Evolutionary conservation across 1,284 basidiomycete genomes (phyloP).

Genomic region (Ustilago cynodontis): DNA sequence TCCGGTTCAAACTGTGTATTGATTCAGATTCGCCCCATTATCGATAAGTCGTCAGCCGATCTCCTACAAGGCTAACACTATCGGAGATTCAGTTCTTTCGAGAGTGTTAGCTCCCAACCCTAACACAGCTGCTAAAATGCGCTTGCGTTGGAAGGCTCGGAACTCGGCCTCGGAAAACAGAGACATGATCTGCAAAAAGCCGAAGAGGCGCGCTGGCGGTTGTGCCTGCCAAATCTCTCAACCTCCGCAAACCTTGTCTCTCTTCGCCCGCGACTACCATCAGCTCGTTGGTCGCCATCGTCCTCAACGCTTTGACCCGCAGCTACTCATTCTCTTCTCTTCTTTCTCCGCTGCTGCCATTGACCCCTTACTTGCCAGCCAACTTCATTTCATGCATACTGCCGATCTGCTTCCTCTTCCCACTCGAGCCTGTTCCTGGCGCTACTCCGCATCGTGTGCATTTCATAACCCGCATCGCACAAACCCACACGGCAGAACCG

Average conservation of each 20-base stretch:
- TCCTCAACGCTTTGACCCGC: neutral
- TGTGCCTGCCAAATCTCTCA: slow-evolving; percentile 15
- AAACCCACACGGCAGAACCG: no score
- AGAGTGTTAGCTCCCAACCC: no score
- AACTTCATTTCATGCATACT: slow-evolving; percentile 7
- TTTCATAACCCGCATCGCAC: no score
- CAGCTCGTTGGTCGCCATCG: neutral
- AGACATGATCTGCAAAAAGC: slow-evolving; percentile 4
- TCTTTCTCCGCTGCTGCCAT: slow-evolving; percentile 4
- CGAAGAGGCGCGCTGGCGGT: slow-evolving; percentile 8
- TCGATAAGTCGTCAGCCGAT: neutral
- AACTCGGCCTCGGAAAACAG: neutral
- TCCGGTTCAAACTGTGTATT: neutral
- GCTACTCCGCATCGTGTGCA: neutral
- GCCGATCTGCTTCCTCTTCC: slow-evolving; percentile 5
- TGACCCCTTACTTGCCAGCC: slow-evolving; percentile 1
- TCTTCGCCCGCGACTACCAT: neutral
- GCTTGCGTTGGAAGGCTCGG: neutral
- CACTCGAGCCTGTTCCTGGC: slow-evolving; percentile 10
- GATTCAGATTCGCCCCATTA: neutral
- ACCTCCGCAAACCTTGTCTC: neutral
- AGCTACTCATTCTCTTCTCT: no score
- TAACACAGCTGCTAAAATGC: no score
- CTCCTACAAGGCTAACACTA: neutral
- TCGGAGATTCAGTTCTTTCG: neutral